A percentile compares a stretch with the other conserved stretches of the same genome.
Evolutionary conservation across 179 eudicot species (phyloP).

Genomic region (Spinacia oleracea): DNA sequence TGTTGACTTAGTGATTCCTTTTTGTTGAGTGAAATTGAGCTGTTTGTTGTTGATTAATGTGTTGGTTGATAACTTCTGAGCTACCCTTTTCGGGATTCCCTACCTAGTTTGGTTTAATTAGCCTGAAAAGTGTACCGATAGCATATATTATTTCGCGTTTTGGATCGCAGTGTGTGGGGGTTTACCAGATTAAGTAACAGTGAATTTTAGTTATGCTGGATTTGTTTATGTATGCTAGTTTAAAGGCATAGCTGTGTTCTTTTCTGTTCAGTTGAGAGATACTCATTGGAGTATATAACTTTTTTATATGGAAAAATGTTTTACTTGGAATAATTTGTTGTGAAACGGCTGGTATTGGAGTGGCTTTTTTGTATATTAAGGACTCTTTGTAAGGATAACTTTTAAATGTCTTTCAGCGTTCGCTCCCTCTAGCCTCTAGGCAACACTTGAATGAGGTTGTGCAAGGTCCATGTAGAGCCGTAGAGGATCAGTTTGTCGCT

Average conservation of each 20-base stretch:
- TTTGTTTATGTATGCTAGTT: neutral
- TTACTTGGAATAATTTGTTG: no score
- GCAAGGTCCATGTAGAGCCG: neutral
- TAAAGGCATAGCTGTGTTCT: neutral
- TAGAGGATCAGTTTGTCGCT: neutral
- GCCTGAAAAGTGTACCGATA: no score
- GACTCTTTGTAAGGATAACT: no score
- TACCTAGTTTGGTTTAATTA: no score
- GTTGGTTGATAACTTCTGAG: neutral
- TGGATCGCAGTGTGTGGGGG: no score
- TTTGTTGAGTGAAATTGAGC: neutral
- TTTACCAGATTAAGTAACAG: no score
- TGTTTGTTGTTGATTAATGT: neutral
- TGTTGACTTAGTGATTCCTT: neutral
- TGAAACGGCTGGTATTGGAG: no score
- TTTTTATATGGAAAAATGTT: no score
- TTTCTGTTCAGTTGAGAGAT: neutral
- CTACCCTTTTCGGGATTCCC: neutral
- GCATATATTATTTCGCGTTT: no score
- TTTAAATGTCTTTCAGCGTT: no score
- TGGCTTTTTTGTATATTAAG: no score
- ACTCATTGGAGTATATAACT: neutral
- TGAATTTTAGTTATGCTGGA: no score
- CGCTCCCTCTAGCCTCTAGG: neutral
- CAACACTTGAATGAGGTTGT: neutral